A percentile compares a stretch with the other conserved stretches of the same genome.
These are phyloP conservation scores for Boehmeria nivea DNA, from an alignment of 306 rosid genomes.

Conservation along the genomic window DNA sequence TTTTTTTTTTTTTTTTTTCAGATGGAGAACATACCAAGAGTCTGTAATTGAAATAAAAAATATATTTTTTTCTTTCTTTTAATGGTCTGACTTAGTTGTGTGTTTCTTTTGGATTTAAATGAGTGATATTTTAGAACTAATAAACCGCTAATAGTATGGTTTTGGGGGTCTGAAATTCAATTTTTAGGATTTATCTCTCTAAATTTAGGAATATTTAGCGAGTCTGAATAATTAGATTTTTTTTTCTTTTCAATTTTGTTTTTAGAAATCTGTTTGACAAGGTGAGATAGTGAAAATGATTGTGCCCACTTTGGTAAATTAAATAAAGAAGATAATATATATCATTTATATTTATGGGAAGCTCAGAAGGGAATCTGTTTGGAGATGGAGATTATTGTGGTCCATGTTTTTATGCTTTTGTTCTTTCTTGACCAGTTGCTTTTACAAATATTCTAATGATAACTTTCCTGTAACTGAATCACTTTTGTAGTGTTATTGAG, in stretches of 20 bases:
- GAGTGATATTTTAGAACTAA: too few relatives aligned
- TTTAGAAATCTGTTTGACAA: background rate
- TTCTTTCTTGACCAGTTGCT: background rate
- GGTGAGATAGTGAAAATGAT: conserved; percentile 2
- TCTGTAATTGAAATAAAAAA: too few relatives aligned
- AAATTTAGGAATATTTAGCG: too few relatives aligned
- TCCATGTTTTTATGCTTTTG: conserved; percentile 5
- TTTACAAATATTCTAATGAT: conserved; percentile 4
- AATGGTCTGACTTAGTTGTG: too few relatives aligned
- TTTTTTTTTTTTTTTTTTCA: background rate
- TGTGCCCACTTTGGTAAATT: too few relatives aligned
- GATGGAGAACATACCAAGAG: background rate
- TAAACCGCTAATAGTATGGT: too few relatives aligned
- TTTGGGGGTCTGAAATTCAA: too few relatives aligned
- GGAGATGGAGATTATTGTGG: conserved; percentile 3
- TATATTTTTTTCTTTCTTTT: too few relatives aligned
- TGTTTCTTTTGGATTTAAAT: too few relatives aligned
- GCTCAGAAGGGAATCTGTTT: background rate
- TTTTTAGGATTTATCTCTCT: too few relatives aligned
- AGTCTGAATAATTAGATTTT: background rate
- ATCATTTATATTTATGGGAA: background rate
- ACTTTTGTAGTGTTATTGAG: too few relatives aligned
- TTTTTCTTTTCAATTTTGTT: too few relatives aligned
- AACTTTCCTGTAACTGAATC: conserved; percentile 1
- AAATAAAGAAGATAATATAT: background rate